phyloP scores from a whole-genome alignment of 2,329 filamentous ascomycete genomes.

The Myriosclerotinia curreyana region DNA sequence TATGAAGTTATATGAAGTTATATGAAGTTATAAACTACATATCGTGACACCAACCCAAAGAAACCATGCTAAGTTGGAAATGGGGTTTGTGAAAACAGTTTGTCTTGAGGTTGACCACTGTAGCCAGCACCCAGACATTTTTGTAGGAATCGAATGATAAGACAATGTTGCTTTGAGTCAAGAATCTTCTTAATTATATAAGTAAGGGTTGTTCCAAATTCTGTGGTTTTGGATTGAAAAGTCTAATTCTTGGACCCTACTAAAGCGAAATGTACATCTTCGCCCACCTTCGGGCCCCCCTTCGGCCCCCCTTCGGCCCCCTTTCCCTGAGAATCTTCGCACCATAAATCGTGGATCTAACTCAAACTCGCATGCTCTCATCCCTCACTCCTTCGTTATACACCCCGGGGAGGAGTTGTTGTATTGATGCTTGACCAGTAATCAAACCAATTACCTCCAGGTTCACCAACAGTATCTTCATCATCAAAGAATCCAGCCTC shows the following conservation, averaged over 20 bases:
- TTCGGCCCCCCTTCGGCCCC: too few species aligned
- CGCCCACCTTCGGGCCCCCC: too few species aligned
- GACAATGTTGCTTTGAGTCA: background rate
- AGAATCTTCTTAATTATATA: background rate
- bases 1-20: too few species aligned
- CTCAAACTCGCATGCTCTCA: background rate
- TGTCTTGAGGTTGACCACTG: background rate
- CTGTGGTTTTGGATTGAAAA: background rate
- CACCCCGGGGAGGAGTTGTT: background rate
- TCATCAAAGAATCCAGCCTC: constrained; percentile 11
- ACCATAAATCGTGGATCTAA: too few species aligned
- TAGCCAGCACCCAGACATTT: too few species aligned
- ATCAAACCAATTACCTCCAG: constrained; percentile 19
- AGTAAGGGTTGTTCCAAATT: background rate
- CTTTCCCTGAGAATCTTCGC: too few species aligned
- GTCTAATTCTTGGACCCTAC: too few species aligned
- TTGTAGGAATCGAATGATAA: background rate
- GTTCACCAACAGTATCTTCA: background rate
- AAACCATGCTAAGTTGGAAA: background rate
- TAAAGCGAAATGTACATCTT: too few species aligned
- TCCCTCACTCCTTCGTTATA: background rate
- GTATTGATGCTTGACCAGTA: background rate
- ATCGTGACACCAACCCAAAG: background rate
- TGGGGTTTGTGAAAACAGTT: background rate
- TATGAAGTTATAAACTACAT: background rate